Evolutionary conservation across 1,284 basidiomycete genomes (phyloP).

Genomic region (Laetiporus sulphureus): DNA sequence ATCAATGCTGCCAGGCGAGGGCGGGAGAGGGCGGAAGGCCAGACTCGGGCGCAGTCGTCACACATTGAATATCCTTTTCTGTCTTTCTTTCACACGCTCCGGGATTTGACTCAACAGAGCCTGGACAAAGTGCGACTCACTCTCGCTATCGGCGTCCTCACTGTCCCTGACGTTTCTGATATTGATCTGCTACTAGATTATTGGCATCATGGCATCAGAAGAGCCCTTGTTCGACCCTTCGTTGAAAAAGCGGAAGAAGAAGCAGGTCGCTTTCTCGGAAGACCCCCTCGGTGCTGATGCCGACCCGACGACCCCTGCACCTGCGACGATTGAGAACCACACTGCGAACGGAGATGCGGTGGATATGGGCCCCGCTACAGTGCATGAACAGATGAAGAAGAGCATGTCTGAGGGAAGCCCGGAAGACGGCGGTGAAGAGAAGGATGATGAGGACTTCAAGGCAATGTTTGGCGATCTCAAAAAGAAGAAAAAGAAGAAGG

Average conservation of each 20-base stretch:
- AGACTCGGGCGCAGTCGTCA: no score
- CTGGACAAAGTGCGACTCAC: no score
- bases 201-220: conserved; percentile 47
- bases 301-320: conserved; percentile 72
- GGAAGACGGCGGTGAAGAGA: conserved; percentile 32
- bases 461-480: conserved; percentile 85
- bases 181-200: no score
- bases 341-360: conserved; percentile 63
- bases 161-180: no score
- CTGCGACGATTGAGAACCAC: conserved; percentile 58
- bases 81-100: no score
- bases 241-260: conserved; percentile 83
- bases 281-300: conserved; percentile 79
- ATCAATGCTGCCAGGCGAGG: conserved; percentile 5
- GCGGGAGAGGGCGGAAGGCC: conserved; percentile 15
- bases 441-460: conserved; percentile 69
- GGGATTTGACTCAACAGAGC: no score
- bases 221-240: conserved; percentile 80
- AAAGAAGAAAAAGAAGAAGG: conserved; percentile 93
- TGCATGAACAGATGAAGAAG: conserved; percentile 68
- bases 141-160: no score
- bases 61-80: no score
- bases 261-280: conserved; percentile 76
- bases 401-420: conserved; percentile 30
- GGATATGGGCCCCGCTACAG: conserved; percentile 66